Evolutionary conservation across 2,329 filamentous ascomycete genomes (phyloP).

Genomic region (Cordyceps javanica): DNA sequence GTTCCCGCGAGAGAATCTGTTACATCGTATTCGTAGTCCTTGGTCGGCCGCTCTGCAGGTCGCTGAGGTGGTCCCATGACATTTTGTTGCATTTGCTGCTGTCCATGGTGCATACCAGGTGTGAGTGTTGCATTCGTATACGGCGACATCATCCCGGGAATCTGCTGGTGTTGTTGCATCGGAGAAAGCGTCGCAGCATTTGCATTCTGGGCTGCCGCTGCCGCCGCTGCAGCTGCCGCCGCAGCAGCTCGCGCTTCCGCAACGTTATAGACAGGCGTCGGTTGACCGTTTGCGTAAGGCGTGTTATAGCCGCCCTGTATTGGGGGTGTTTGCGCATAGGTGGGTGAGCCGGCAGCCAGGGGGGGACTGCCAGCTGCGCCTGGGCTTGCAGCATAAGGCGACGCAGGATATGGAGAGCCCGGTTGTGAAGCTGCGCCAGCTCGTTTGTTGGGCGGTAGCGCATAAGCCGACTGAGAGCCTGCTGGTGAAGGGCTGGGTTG

Average conservation of each 20-base stretch:
- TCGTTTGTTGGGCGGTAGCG: conserved; percentile 66
- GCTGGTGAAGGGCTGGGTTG: conserved; percentile 57
- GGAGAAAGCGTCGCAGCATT: conserved; percentile 27
- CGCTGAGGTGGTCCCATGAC: conserved; percentile 55
- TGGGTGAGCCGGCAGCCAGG: conserved; percentile 30
- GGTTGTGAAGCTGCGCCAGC: conserved; percentile 59
- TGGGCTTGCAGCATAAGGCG: conserved; percentile 45
- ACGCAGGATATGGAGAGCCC: conserved; percentile 52
- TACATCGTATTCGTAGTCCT: conserved; percentile 62
- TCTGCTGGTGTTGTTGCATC: conserved; percentile 27
- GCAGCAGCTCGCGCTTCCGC: conserved; percentile 27
- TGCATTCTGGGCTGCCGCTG: conserved; percentile 27
- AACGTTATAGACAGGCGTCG: conserved; percentile 28
- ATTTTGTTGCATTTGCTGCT: conserved; percentile 12
- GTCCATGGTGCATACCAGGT: conserved; percentile 20
- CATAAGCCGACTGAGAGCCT: conserved; percentile 45
- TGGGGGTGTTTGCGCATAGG: conserved; percentile 29
- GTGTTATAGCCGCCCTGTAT: conserved; percentile 26
- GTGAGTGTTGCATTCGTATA: conserved; percentile 25
- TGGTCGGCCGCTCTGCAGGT: conserved; percentile 56
- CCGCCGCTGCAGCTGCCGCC: conserved; percentile 26
- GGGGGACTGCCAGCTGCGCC: conserved; percentile 35
- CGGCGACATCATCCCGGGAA: conserved; percentile 20
- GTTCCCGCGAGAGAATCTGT: conserved; percentile 80
- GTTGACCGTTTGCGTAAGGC: conserved; percentile 34